Base-by-base conservation (phyloP, 2,329 filamentous ascomycete species). In the Penicillium hesseltinei region DNA sequence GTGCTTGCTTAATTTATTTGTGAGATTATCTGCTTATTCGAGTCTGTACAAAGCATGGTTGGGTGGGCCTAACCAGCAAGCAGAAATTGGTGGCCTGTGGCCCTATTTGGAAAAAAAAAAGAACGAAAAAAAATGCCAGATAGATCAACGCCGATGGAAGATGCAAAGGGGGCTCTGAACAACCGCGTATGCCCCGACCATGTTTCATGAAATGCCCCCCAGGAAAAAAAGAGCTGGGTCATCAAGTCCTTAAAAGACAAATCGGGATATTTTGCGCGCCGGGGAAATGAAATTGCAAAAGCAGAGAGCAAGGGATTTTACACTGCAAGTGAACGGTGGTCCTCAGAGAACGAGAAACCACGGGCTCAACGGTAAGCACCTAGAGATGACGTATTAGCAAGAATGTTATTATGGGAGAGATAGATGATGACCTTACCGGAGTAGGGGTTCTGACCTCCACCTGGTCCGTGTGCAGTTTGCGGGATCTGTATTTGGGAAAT, bases 401-500 rank as follows among this genome's bases (percentile, higher is more conserved):
- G 21, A 19, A 17, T 21, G 7, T 35, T 7, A 15, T 19, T 21
- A 27, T 11, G 29, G 9, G 7, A 11, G 9, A 33, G 10, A 23
- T 25, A 39, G 7, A 33, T 11, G 15, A n/a, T 17, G 11, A 29
- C 17, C 72, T 60, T 72, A 76, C 75, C 69, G 53, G 69, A 61
- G 61, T 73, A 75, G 40, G 68, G 63, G 48, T 71, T 69, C 56
- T 62, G 59, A 17, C 38, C 40, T 36, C 29, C 39, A 25, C 68
- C 67, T 29, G 72, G 59, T 35, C 71, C 71, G 49, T 70, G 70
- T 21, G 64, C 67, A 46, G 68, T 66, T 56, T 69, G 71, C 5
- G 71, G 70, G n/a, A 74, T 65, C 29, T 69, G 72, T 42, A 77
- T 69, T 56, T 78, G 75, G 19, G 71, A 67, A 35, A 75, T 70